A percentile compares a stretch with the other conserved stretches of the same genome.
Evolutionary conservation across 1,284 basidiomycete species (phyloP).

Genomic region (Sporisorium scitamineum): DNA sequence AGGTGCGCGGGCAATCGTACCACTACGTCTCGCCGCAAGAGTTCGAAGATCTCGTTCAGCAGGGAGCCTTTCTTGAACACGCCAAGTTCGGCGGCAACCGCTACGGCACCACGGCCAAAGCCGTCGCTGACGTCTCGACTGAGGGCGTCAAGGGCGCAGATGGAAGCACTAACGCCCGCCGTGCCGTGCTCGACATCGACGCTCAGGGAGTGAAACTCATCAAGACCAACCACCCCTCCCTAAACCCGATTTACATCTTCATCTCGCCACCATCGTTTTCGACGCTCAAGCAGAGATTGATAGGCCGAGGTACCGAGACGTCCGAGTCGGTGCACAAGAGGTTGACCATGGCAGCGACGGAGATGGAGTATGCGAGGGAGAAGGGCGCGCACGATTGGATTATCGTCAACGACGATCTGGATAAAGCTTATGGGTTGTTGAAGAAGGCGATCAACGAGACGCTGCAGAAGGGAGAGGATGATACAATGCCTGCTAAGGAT

Average conservation of each 20-base stretch:
- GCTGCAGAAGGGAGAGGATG: conserved; percentile 42
- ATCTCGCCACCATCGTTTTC: conserved; percentile 85
- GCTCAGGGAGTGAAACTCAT: conserved; percentile 79
- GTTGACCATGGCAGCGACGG: conserved; percentile 82
- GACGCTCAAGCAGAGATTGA: conserved; percentile 74
- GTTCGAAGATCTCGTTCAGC: conserved; percentile 72
- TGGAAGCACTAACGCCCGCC: conserved; percentile 71
- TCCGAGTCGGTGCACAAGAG: conserved; percentile 80
- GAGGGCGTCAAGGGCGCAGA: conserved; percentile 37
- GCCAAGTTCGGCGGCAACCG: conserved; percentile 88
- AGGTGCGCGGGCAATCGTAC: conserved; percentile 78
- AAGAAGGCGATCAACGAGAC: conserved; percentile 46
- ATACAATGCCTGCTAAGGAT: conserved; percentile 53
- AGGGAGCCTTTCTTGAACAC: conserved; percentile 75
- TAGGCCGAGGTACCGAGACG: conserved; percentile 86
- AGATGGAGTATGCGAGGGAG: conserved; percentile 85
- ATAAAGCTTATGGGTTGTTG: conserved; percentile 79
- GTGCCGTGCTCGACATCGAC: conserved; percentile 97
- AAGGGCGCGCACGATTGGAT: conserved; percentile 82
- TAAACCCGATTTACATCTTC: conserved; percentile 92
- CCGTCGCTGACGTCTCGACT: conserved; percentile 72
- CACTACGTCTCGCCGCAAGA: conserved; percentile 73
- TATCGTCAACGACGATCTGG: conserved; percentile 91
- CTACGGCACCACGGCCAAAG: conserved; percentile 87
- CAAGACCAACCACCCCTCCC: conserved; percentile 76